These are phyloP conservation scores for Daldinia grandis DNA, from an alignment of 495 filamentous ascomycete species.

Conservation along the genomic window DNA sequence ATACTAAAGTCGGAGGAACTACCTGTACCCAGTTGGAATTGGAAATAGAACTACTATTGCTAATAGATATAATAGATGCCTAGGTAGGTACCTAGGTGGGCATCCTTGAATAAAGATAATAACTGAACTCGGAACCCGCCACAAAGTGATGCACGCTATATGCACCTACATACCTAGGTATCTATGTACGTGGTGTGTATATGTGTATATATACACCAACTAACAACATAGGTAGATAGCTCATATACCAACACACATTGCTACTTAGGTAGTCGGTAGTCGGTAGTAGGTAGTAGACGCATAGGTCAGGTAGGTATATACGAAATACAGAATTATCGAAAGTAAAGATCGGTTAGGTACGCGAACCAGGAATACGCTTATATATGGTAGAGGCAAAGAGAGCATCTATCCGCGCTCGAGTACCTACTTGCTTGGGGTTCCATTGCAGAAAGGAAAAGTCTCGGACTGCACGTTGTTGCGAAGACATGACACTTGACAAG, in stretches of 20 bases:
- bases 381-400: slow-evolving; percentile 12
- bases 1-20: background rate
- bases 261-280: too few species aligned
- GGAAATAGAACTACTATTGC: slow-evolving; percentile 1
- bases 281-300: background rate
- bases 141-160: background rate
- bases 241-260: background rate
- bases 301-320: background rate
- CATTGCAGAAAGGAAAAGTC: slow-evolving; percentile 34
- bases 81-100: too few species aligned
- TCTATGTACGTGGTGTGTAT: slow-evolving; percentile 2
- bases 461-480: slow-evolving; percentile 35
- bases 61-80: background rate
- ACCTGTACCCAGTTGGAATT: background rate
- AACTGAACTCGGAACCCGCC: background rate
- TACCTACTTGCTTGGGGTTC: slow-evolving; percentile 24
- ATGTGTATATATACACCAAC: background rate
- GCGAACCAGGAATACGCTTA: background rate
- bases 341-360: slow-evolving; percentile 15
- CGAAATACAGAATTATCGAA: background rate
- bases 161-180: background rate
- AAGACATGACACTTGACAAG: slow-evolving; percentile 37
- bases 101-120: background rate
- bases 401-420: slow-evolving; percentile 13
- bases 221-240: background rate